Conservation (phyloP, 495 filamentous ascomycete species). For the Aspergillus hancockii region DNA sequence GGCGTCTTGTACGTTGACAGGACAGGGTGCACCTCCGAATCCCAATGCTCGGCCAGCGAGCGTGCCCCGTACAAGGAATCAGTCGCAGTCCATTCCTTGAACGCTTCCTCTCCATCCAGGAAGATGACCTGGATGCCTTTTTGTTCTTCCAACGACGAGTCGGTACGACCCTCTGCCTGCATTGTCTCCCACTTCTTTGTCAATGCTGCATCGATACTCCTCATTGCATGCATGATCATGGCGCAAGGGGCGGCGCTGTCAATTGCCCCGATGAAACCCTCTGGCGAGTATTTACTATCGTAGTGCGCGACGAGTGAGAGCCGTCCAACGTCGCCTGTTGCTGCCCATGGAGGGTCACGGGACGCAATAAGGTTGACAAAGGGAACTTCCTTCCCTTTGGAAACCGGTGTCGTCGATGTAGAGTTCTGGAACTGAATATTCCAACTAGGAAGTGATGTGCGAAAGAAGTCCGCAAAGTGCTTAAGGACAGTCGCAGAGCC, state of each 20-base stretch:
- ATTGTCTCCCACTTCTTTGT: slow-evolving; percentile 78
- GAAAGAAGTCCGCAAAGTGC: slow-evolving; percentile 84
- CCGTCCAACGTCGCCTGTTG: slow-evolving; percentile 70
- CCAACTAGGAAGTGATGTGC: slow-evolving; percentile 73
- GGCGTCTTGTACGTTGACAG: slow-evolving; percentile 72
- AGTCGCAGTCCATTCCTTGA: slow-evolving; percentile 68
- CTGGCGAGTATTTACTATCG: slow-evolving; percentile 77
- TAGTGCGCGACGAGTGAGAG: slow-evolving; percentile 93
- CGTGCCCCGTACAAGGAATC: slow-evolving; percentile 90
- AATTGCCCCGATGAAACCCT: slow-evolving; percentile 90
- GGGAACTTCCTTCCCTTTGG: slow-evolving; percentile 66
- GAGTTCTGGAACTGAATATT: slow-evolving; percentile 81
- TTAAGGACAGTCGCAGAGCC: slow-evolving; percentile 72
- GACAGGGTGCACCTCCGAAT: slow-evolving; percentile 61
- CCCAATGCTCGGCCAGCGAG: slow-evolving; percentile 76
- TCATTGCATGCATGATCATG: slow-evolving; percentile 82
- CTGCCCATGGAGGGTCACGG: slow-evolving; percentile 85
- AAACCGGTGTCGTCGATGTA: slow-evolving; percentile 74
- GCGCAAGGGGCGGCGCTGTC: slow-evolving; percentile 94
- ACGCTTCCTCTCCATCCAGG: slow-evolving; percentile 94
- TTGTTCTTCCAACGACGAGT: slow-evolving; percentile 60
- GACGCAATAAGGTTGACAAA: slow-evolving; percentile 85
- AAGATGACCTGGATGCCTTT: slow-evolving; percentile 87
- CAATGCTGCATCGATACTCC: slow-evolving; percentile 75
- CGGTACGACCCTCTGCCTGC: slow-evolving; percentile 54